Base-by-base conservation (phyloP, 176 grass and related monocot genomes). In the Canna indica region DNA sequence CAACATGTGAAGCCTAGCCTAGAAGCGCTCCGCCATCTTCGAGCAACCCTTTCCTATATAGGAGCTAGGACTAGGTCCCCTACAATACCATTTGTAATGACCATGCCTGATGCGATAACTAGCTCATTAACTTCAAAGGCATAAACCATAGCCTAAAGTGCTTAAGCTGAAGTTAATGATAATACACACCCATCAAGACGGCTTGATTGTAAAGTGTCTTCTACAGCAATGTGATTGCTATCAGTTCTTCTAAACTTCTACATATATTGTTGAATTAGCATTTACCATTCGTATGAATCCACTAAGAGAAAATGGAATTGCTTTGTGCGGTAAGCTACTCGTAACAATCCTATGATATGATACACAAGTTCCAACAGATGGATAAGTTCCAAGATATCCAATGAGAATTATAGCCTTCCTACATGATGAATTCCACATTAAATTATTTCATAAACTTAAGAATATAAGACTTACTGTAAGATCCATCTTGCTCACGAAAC, bases 401-500 rank as follows among this genome's bases (percentile, higher is more conserved):
- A n/a, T 56, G 52, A 1, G n/a, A 4, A 32, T 31, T 61, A 36
- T 22, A 65, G 34, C 32, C 33, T 65, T 22, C 14, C 62, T 17
- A 64, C 3, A n/a, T 36, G 31, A 69, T 2, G 35, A 57, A 36
- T 39, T 26, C 5, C 22, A 54, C 9, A 20, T 12, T 25, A 68
- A 59, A 22, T 47, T 64, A 26, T 27, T 48, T 17, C 41, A 42
- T 33, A 64, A 47, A 50, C 28, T 48, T 48, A 38, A 34, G 20
- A n/a, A 61, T 17, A 48, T 48, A 35, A 73, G 77, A 71, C 83
- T 91, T 85, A 96, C 93, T 91, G 79, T 96, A 96, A 59, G 88
- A 83, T 38, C 86, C 88, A 73, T 96, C 93, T 85, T 91, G 93
- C 68, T 86, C 84, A 42, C 48, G 88, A 74, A 91, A 83, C 93